Percentiles rank a stretch among this genome's conserved stretches.
These are phyloP conservation scores for Amanita rubescens DNA, from an alignment of 768 basidiomycete species.

Conservation along the genomic window DNA sequence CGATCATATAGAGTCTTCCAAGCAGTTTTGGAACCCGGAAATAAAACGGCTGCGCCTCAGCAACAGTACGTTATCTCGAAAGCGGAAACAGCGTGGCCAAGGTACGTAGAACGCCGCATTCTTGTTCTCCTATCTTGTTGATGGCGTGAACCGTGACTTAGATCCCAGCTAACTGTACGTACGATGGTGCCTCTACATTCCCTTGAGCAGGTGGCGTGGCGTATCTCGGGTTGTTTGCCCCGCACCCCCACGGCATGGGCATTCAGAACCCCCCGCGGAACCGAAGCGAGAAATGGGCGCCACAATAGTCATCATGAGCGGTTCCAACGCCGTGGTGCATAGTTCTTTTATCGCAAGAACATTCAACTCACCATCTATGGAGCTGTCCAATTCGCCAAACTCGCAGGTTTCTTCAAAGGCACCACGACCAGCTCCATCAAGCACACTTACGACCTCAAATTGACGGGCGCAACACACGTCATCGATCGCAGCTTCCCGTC, in stretches of 20 bases:
- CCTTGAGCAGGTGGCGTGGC: slow-evolving; percentile 37
- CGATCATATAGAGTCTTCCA: slow-evolving; percentile 19
- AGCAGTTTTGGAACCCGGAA: slow-evolving; percentile 22
- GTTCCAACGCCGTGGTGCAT: slow-evolving; percentile 24
- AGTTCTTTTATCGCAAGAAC: no score
- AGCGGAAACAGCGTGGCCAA: slow-evolving; percentile 27
- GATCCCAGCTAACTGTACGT: slow-evolving; percentile 34
- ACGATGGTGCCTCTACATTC: slow-evolving; percentile 35
- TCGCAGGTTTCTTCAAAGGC: slow-evolving; percentile 34
- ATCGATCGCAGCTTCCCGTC: slow-evolving; percentile 18
- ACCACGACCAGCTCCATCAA: slow-evolving; percentile 27
- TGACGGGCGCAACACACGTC: slow-evolving; percentile 33
- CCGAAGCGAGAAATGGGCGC: slow-evolving; percentile 5
- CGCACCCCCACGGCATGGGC: slow-evolving; percentile 10
- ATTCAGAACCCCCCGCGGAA: slow-evolving; percentile 9
- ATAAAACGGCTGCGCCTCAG: slow-evolving; percentile 30
- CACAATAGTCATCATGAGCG: slow-evolving; percentile 16
- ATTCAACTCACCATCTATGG: slow-evolving; percentile 14
- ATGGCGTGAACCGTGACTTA: slow-evolving; percentile 8
- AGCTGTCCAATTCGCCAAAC: slow-evolving; percentile 31
- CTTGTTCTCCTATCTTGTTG: slow-evolving; percentile 4
- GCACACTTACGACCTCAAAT: slow-evolving; percentile 23
- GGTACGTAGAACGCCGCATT: slow-evolving; percentile 11
- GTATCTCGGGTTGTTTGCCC: slow-evolving; percentile 23
- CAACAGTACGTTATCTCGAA: slow-evolving; percentile 22